Evolutionary conservation across 2,329 filamentous ascomycete genomes (phyloP), one percentile per base, ranked within the genome.

Genomic region (Cryphonectria radicalis): DNA sequence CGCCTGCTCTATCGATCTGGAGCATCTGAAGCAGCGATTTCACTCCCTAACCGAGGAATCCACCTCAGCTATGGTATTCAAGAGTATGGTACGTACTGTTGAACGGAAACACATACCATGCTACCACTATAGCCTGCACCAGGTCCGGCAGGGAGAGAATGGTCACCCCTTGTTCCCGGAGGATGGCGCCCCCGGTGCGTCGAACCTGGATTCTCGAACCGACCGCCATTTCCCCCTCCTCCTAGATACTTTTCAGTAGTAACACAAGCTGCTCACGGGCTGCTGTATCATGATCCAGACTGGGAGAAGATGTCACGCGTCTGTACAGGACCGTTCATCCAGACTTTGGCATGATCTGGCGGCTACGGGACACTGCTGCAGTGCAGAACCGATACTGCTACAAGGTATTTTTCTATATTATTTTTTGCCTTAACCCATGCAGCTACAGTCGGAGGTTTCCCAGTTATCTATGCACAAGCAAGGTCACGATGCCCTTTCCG

Each of bases 231-330:
- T 40, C 19, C 59, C 28, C 17, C 22, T 32, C 4, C 55, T 14
- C 57, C 10, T 43, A 14, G 13, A 22, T n/a, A 4, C 43, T 46
- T 19, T 3, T 6, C 32, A 32, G 32, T 32, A 40, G 37, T 40
- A 10, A 50, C 22, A 50, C 46, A 19, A 22, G 59, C 35, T 14
- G 55, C 17, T 40, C 59, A 22, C 19, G 59, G 46, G 3, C 59
- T 62, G 35, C 59, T 35, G 59, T 62, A 40, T 62, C 59, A 62
- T 35, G 35, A 22, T 37, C 59, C 35, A 62, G 59, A 62, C 17
- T 8, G 17, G 17, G 59, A 60, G 32, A 2, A n/a, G 32, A 4
- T n/a, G 22, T 6, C n/a, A 62, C 35, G 35, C 59, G 35, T 40
- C 59, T 40, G 7, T 40, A 40, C 35, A 28, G 25, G 14, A 35